Evolutionary conservation across 2,329 filamentous ascomycete genomes (phyloP).

Genomic region (Fusarium sterilihyphosum): DNA sequence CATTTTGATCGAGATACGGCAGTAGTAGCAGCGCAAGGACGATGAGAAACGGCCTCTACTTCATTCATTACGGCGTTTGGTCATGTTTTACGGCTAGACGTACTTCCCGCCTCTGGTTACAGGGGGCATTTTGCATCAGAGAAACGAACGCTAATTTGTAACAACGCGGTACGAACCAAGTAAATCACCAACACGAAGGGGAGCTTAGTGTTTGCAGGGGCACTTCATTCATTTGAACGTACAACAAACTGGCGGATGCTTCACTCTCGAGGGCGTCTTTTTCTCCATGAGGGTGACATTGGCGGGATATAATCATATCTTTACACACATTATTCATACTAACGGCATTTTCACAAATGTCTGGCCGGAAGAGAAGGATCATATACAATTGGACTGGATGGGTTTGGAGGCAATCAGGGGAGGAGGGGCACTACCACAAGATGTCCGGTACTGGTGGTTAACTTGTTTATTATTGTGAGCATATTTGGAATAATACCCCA

Average conservation of each 20-base stretch:
- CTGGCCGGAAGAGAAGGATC: slow-evolving; percentile 20
- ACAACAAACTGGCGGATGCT: slow-evolving; percentile 17
- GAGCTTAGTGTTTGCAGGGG: slow-evolving; percentile 31
- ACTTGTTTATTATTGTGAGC: slow-evolving; percentile 38
- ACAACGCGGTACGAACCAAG: slow-evolving; percentile 27
- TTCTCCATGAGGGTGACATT: slow-evolving; percentile 15
- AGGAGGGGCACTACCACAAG: slow-evolving; percentile 13
- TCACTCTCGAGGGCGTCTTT: slow-evolving; percentile 25
- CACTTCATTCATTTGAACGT: slow-evolving; percentile 31
- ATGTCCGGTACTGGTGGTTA: slow-evolving; percentile 38
- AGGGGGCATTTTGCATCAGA: slow-evolving; percentile 19
- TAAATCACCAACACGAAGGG: slow-evolving; percentile 17
- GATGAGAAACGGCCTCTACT: slow-evolving; percentile 41
- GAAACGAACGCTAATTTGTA: slow-evolving; percentile 33
- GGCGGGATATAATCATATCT: slow-evolving; percentile 26
- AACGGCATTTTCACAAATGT: slow-evolving; percentile 24
- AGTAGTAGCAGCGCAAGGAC: slow-evolving; percentile 20
- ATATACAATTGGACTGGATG: slow-evolving; percentile 23
- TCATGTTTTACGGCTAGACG: slow-evolving; percentile 38
- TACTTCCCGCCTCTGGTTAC: slow-evolving; percentile 28
- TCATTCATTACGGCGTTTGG: slow-evolving; percentile 39
- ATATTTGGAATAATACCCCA: slow-evolving; percentile 45
- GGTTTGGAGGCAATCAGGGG: slow-evolving; percentile 12
- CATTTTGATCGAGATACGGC: background rate
- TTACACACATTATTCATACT: slow-evolving; percentile 22